Conservation (phyloP, 129 eudicot genomes). For the Tagetes erecta region DNA sequence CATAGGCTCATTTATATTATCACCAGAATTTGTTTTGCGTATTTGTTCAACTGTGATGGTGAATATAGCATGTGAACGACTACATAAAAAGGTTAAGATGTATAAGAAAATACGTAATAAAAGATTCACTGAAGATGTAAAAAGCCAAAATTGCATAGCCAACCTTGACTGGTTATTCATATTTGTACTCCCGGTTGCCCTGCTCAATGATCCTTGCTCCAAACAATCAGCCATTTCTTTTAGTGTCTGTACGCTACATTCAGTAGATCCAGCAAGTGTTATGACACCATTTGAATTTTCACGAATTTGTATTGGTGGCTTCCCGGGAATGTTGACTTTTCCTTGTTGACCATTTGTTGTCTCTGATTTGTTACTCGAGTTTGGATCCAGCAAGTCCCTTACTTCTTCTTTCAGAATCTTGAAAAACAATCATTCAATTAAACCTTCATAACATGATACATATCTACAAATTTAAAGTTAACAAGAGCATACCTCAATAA, state of each 20-base stretch:
- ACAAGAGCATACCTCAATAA: conserved; percentile 68
- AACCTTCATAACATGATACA: not conserved
- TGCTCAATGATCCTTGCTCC: conserved; percentile 90
- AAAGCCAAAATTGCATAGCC: conserved; percentile 1
- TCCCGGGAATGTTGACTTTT: conserved; percentile 75
- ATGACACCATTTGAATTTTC: conserved; percentile 95
- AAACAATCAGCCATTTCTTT: conserved; percentile 96
- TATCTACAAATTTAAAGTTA: not conserved
- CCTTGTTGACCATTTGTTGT: conserved; percentile 58
- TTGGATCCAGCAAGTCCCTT: conserved; percentile 83
- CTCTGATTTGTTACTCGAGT: conserved; percentile 63
- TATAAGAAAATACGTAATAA: not conserved
- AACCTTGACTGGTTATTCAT: conserved; percentile 99
- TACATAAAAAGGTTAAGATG: conserved; percentile 30
- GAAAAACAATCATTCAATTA: conserved; percentile 28
- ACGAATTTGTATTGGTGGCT: conserved; percentile 96
- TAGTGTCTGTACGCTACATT: conserved; percentile 75
- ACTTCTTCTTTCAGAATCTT: conserved; percentile 99
- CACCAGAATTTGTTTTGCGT: conserved; percentile 64
- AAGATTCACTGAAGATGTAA: not conserved
- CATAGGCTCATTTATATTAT: conserved; percentile 55
- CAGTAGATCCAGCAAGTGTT: conserved; percentile 95
- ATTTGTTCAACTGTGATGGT: conserved; percentile 96
- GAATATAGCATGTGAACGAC: conserved; percentile 99
- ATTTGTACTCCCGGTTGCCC: conserved; percentile 99